Conservation (phyloP, 192 early-diverging fungal genomes). For the Dissophora ornata region DNA sequence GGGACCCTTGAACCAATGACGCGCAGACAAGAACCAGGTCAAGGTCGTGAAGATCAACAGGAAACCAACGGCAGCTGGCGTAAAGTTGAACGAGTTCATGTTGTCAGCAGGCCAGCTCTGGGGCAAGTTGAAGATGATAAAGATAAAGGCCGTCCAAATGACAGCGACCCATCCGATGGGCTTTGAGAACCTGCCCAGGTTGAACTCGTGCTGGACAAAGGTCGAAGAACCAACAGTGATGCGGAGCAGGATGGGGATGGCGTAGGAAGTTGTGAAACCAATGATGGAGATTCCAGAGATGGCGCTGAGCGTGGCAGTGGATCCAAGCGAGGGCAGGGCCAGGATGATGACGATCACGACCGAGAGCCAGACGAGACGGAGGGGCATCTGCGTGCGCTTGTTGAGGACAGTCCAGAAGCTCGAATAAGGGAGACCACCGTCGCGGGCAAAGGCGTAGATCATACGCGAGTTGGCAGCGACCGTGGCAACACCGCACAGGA, state of each 20-base stretch:
- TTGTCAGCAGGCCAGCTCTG: conserved; percentile 50
- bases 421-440: conserved; percentile 57
- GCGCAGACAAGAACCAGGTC: conserved; percentile 54
- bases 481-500: conserved; percentile 58
- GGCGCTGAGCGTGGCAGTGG: conserved; percentile 49
- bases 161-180: conserved; percentile 49
- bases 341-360: conserved; percentile 49
- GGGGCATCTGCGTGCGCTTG: conserved; percentile 51
- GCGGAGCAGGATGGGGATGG: conserved; percentile 53
- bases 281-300: conserved; percentile 59
- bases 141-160: conserved; percentile 59
- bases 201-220: conserved; percentile 57
- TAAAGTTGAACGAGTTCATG: conserved; percentile 52
- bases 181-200: conserved; percentile 53
- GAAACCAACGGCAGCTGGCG: conserved; percentile 51
- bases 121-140: conserved; percentile 58
- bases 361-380: conserved; percentile 53
- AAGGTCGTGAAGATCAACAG: conserved; percentile 46
- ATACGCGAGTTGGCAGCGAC: conserved; percentile 59
- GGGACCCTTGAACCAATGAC: conserved; percentile 53
- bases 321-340: conserved; percentile 54
- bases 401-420: conserved; percentile 46
- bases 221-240: conserved; percentile 47
- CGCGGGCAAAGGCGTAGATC: conserved; percentile 64
- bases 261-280: conserved; percentile 52